Evolutionary conservation across 148 eudicot genomes (phyloP).

Genomic region (Dianthus caryophyllus): DNA sequence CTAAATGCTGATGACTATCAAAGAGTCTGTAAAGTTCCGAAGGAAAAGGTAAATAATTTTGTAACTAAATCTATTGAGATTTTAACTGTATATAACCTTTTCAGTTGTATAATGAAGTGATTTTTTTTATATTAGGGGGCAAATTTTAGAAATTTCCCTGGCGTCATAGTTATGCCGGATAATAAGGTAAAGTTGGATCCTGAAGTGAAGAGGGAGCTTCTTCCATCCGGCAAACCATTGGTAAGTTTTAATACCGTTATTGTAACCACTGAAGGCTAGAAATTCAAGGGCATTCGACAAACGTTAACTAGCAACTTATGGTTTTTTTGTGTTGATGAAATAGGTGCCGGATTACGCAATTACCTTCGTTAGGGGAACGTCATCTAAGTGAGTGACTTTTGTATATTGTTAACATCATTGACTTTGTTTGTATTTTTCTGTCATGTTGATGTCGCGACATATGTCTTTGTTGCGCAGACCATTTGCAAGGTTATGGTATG

Average conservation of each 20-base stretch:
- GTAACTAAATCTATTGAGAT: background rate
- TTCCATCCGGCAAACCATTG: conserved; percentile 70
- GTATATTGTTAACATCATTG: background rate
- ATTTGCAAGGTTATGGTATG: conserved; percentile 86
- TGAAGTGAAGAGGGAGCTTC: conserved; percentile 32
- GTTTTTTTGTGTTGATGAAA: background rate
- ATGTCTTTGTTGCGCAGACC: conserved; percentile 42
- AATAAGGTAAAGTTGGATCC: conserved; percentile 72
- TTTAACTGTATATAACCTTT: background rate
- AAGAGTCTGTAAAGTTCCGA: conserved; percentile 65
- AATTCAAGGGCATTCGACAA: too few species aligned
- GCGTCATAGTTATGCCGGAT: conserved; percentile 50
- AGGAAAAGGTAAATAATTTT: conserved; percentile 44
- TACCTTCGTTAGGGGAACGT: conserved; percentile 49
- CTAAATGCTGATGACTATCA: conserved; percentile 60
- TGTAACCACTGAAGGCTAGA: too few species aligned
- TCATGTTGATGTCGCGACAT: background rate
- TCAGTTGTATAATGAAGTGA: background rate
- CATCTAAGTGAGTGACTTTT: conserved; percentile 54
- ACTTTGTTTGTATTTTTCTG: background rate
- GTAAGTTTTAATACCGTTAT: conserved; percentile 28
- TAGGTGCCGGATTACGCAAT: conserved; percentile 87
- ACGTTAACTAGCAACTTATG: too few species aligned
- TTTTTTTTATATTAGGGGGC: conserved; percentile 52
- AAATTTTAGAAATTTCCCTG: conserved; percentile 62